Evolutionary conservation across 192 early-diverging fungal genomes (phyloP), one percentile per base, ranked within the genome.

Genomic region (Umbelopsis ramanniana): DNA sequence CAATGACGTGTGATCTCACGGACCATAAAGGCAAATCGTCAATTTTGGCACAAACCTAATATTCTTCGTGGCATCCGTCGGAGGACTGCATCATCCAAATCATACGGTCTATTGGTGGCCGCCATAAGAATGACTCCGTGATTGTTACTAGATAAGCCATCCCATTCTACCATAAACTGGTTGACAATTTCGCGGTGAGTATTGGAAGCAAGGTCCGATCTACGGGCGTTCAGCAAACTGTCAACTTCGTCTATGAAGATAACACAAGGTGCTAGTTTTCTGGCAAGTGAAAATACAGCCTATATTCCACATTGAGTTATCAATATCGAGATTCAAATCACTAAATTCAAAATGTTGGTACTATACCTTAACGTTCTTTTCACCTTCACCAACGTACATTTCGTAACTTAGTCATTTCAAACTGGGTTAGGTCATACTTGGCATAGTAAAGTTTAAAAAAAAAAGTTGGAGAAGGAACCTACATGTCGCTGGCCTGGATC

Each of bases 161-260:
- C 96, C 95, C 97, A 99, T 77, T 99, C 96, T 17, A 90, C 87
- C 96, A 98, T 98, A 70, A 99, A 96, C 81, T 98, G 94, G 67
- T 96, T 97, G 75, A 97, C 84, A 2, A 92, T 90, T 76, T 96
- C 93, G 54, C 89, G 89, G 52, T 90, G 90, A 37, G 88, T 83
- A 68, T 85, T 89, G 50, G 83, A 79, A 22, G 82, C 82, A 14
- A 82, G 81, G 50, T 82, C 79, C 3, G 79, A 75, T 15, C 88
- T 79, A 45, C 95, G 85, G 14, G 89, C 82, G 17, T 90, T 84
- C 83, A 98, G 95, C 43, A 98, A 78, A 26, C 94, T 93, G 68
- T 98, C 97, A 0, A 98, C 92, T 73, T 98, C 97, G 76, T 99
- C 97, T 69, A 99, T 76, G 71, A 98, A 99, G n/a, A 99, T 89